Percentiles rank a stretch among this genome's conserved stretches.
Conservation (phyloP, 345 rosid species). For the Bruguiera sexangula region DNA sequence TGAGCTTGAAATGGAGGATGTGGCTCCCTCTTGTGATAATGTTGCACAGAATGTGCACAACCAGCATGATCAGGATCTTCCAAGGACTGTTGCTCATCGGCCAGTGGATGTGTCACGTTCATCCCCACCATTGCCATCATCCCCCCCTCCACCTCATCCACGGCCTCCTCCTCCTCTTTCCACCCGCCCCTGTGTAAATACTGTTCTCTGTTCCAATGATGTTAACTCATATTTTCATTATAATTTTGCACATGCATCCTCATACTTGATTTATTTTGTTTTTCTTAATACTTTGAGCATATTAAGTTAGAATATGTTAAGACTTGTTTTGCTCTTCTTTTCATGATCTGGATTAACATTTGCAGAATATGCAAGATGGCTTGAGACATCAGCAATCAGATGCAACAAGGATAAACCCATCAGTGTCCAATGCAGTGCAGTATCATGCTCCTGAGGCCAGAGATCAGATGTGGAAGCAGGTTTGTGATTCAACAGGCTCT, state of each 20-base stretch:
- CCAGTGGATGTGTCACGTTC: slow-evolving; percentile 46
- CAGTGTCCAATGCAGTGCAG: slow-evolving; percentile 39
- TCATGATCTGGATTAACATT: slow-evolving; percentile 18
- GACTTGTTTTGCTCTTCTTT: slow-evolving; percentile 3
- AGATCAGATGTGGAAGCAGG: slow-evolving; percentile 42
- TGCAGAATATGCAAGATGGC: slow-evolving; percentile 52
- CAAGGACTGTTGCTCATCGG: slow-evolving; percentile 39
- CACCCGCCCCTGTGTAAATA: slow-evolving; percentile 35
- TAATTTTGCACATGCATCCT: slow-evolving; percentile 38
- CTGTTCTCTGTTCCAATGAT: slow-evolving; percentile 41
- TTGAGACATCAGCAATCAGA: slow-evolving; percentile 38
- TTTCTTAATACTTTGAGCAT: neutral
- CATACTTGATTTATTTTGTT: slow-evolving; percentile 10
- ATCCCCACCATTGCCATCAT: slow-evolving; percentile 57
- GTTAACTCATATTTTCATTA: slow-evolving; percentile 33
- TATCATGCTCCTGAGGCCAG: slow-evolving; percentile 50
- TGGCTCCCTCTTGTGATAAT: slow-evolving; percentile 67
- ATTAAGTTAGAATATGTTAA: slow-evolving; percentile 5
- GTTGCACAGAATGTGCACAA: slow-evolving; percentile 32
- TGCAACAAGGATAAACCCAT: slow-evolving; percentile 40
- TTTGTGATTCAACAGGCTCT: slow-evolving; percentile 45
- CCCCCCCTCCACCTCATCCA: slow-evolving; percentile 26
- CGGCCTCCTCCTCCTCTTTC: slow-evolving; percentile 41
- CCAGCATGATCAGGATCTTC: slow-evolving; percentile 36
- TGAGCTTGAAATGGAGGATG: slow-evolving; percentile 98